Evolutionary conservation across 352 stramenopile genomes (phyloP), one percentile per base, ranked within the genome.

Genomic region (Elongisporangium undulatum): DNA sequence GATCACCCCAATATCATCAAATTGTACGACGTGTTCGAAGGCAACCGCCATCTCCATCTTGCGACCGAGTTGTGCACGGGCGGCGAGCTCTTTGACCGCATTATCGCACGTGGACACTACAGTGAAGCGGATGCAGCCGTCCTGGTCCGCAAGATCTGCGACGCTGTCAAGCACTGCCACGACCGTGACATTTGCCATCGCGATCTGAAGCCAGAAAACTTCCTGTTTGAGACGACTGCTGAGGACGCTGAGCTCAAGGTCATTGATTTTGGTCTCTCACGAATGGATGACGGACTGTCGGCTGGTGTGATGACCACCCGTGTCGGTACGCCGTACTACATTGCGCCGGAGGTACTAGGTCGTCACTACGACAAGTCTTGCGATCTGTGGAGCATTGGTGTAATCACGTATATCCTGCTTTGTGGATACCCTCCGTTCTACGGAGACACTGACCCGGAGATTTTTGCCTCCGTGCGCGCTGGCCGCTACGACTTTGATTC

Each of bases 1-100:
- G 81, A 97, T 62, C 96, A 99, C 71, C 97, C 97, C 2, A 98
- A 99, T 70, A 99, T 99, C 72, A 99, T 99, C 71, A 92, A 98
- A 67, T 76, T 99, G 22, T 87, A 95, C 53, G 97, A 99, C 69
- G 96, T 99, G 56, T 98, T 97, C 68, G 97, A 99, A 69, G 93
- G 98, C 74, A 83, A 96, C 58, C 92, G 96, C 57, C 97, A 99
- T 72, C 65, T 99, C 17, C 95, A 99, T 69, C 65, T 99, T 6
- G 92, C 99, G 51, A 99, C 97, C 21, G 97, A 99, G 71, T 75
- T 99, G 0, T 99, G 97, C 78, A 98, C 89, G 6, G 97, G 97
- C 49, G 97, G 97, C 57, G 97, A 99, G 67, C 84, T 98, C 38
- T 98, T 98, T 58, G 92, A 98, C 58, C 85, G 86, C 61, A 97